Evolutionary conservation across 2,329 filamentous ascomycete genomes (phyloP), one percentile per base, ranked within the genome.

Genomic region (Pseudogymnoascus sp.): DNA sequence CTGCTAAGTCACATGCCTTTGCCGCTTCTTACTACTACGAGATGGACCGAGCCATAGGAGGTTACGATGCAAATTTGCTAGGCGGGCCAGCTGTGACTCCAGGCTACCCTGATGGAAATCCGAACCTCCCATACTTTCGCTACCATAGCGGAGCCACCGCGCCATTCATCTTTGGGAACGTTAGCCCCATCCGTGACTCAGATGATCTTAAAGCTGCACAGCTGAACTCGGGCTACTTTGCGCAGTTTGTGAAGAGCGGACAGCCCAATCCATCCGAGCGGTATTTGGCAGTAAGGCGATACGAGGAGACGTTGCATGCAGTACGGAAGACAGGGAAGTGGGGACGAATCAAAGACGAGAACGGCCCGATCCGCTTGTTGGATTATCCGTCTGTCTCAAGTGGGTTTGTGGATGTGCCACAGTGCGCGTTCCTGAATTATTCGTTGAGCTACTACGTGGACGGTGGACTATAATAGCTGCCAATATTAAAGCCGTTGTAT

Each of bases 51-150:
- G 76, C 76, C 0, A 76, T 75, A 44, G 69, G 68, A 4, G 79
- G 77, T 3, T 82, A 78, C 64, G 79, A 81, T 50, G 79, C 80
- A 0, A 82, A 82, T 65, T 74, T 77, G 44, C 74, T 82, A 1
- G 78, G 78, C 1, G 74, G 74, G 0, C 75, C 79, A 10, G 73
- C 77, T 1, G 67, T 71, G 4, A 71, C 73, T 5, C 69, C 74
- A 0, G 74, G 68, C 2, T 76, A 72, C 62, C 77, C 77, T 0
- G 63, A 78, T 54, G 78, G 79, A 4, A 75, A 83, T 64, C 80
- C 80, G 0, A 73, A 77, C 47, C 71, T 77, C 26, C 79, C 79
- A 7, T 83, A 83, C 69, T 81, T 81, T 70, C 75, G 77, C 24
- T 74, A 80, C n/a, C 80, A 83, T 63, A 54, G 47, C 29, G 79